Percentiles rank a stretch among this genome's conserved stretches.
phyloP scores from a whole-genome alignment of 352 stramenopile genomes.

The Globisporangium uncinulatum region DNA sequence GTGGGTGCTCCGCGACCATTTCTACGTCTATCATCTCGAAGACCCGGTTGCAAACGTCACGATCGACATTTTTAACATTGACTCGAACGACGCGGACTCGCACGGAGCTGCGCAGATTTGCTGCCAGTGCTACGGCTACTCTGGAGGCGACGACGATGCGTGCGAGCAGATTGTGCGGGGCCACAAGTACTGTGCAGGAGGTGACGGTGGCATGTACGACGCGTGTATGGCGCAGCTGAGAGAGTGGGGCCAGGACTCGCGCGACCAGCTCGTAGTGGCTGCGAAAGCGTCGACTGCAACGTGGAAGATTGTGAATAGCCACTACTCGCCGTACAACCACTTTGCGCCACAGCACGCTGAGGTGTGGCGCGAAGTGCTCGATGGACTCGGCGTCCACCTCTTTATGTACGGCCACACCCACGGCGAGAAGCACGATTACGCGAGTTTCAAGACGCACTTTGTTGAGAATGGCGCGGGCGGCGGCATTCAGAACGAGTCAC shows the following conservation, averaged over 20 bases:
- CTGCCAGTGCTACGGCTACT: constrained; percentile 82
- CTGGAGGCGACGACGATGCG: constrained; percentile 32
- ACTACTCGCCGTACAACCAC: constrained; percentile 78
- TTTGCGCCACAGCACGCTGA: constrained; percentile 50
- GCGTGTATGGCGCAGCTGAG: constrained; percentile 61
- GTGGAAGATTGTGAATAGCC: constrained; percentile 85
- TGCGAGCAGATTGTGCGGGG: constrained; percentile 50
- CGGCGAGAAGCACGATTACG: constrained; percentile 73
- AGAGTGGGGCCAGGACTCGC: constrained; percentile 66
- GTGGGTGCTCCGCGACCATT: constrained; percentile 80
- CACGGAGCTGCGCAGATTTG: constrained; percentile 70
- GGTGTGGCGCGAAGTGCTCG: constrained; percentile 52
- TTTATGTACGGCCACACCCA: constrained; percentile 77
- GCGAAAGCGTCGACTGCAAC: constrained; percentile 56
- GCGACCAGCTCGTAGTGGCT: constrained; percentile 40
- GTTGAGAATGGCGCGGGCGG: constrained; percentile 76
- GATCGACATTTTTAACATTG: constrained; percentile 85
- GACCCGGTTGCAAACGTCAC: constrained; percentile 50
- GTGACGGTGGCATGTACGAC: constrained; percentile 47
- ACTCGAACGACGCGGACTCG: constrained; percentile 69
- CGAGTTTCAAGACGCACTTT: constrained; percentile 49
- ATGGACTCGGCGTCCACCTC: constrained; percentile 47
- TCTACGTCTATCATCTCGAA: constrained; percentile 69
- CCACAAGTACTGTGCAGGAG: constrained; percentile 46
- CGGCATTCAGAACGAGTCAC: constrained; percentile 75